Base-by-base conservation (phyloP, 495 filamentous ascomycete species). In the Hyaloscypha hepaticicola region DNA sequence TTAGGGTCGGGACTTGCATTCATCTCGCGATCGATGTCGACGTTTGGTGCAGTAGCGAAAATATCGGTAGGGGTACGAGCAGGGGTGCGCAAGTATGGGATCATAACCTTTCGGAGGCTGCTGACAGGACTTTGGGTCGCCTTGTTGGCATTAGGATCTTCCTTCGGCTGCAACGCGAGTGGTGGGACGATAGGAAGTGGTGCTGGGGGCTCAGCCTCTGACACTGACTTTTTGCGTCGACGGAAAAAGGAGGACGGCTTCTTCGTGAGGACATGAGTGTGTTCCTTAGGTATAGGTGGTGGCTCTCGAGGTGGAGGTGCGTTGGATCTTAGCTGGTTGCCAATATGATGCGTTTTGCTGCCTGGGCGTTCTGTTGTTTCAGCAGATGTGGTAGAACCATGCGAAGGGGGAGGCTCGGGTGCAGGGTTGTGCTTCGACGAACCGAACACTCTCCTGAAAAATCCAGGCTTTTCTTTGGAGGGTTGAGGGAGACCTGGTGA, bases 221-320 rank as follows among this genome's bases (percentile, higher is more conserved):
- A 86, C 60, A 88, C 74, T 3, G 93, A 96, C 77, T 90, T 92
- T 83, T 99, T 99, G 67, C 95, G 84, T 67, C 94, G 83, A 69
- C 95, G 83, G 76, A 99, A 97, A 80, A 99, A 97, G 0, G 87
- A 88, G 1, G 93, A 96, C 4, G 88, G 84, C 74, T 96, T 98
- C 78, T 99, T 97, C 61, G 87, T 89, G 60, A 97, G 66, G 6
- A 82, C 77, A 61, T 77, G 83, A 1, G 51, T 26, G 58, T 81
- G 62, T n/a, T 72, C 70, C 50, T 68, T 72, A 3, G 66, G 66
- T 26, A 65, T 21, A 14, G 66, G 79, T 26, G 83, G 84, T 29
- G 77, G 78, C n/a, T 78, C 82, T 55, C 66, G 67, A 34, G 64
- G 55, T 28, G 67, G 78, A 29, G 83, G 83, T 41, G 75, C 76